Percentiles rank a stretch among this genome's conserved stretches.
These are phyloP conservation scores for Citrus mangshanensis DNA, from an alignment of 345 rosid species.

Conservation along the genomic window DNA sequence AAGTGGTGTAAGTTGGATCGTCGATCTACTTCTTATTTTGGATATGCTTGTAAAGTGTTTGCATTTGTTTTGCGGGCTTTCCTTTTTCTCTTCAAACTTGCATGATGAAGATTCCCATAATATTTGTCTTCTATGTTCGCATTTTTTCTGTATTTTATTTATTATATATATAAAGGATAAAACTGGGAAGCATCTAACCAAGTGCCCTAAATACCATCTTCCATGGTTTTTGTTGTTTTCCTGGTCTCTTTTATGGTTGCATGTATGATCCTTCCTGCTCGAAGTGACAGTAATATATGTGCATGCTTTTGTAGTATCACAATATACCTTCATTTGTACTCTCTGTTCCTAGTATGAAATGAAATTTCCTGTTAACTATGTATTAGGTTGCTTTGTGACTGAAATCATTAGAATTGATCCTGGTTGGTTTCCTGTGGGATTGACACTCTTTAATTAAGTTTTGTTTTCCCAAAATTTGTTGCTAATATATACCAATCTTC, in stretches of 20 bases:
- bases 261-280: background rate
- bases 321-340: background rate
- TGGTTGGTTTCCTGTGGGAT: background rate
- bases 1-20: conserved; percentile 41
- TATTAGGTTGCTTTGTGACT: background rate
- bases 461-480: background rate
- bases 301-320: background rate
- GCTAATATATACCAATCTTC: background rate
- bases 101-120: background rate
- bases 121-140: background rate
- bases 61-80: background rate
- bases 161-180: background rate
- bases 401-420: background rate
- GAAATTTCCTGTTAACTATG: background rate
- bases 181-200: background rate
- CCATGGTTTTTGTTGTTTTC: background rate
- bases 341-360: background rate
- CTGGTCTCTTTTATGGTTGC: background rate
- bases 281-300: background rate
- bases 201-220: background rate
- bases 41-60: conserved; percentile 6
- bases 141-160: background rate
- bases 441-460: background rate
- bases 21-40: background rate
- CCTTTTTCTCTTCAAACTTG: background rate